phyloP scores from a whole-genome alignment of 1,139 yeast genomes.

The Dujonia santamariae region DNA sequence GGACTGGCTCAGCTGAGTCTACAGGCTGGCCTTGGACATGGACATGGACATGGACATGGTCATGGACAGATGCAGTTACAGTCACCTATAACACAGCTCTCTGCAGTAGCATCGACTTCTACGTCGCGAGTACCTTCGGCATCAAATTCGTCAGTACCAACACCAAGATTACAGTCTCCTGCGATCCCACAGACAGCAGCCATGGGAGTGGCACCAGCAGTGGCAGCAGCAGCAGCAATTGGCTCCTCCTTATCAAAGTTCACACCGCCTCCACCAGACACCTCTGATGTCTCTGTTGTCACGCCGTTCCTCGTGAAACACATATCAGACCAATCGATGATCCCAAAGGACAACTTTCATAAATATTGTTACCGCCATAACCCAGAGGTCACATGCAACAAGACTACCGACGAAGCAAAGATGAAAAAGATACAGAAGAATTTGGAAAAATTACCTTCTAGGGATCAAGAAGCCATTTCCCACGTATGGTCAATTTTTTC shows the following conservation, averaged over 20 bases:
- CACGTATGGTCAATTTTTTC: conserved; percentile 79
- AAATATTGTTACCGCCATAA: conserved; percentile 88
- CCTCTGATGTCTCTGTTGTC: conserved; percentile 30
- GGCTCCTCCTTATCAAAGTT: conserved; percentile 2
- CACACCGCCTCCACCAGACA: conserved; percentile 4
- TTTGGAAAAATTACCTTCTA: conserved; percentile 54
- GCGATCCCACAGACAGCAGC: too few relatives aligned
- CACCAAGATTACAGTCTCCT: background rate
- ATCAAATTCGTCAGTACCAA: background rate
- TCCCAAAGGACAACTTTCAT: conserved; percentile 51
- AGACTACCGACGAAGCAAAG: conserved; percentile 63
- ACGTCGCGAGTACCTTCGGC: too few relatives aligned
- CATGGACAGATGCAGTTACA: too few relatives aligned
- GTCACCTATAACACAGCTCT: too few relatives aligned
- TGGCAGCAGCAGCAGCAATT: background rate
- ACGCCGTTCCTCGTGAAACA: conserved; percentile 47
- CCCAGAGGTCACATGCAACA: conserved; percentile 75
- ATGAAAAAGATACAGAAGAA: conserved; percentile 61
- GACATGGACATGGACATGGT: too few relatives aligned
- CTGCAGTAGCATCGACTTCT: too few relatives aligned
- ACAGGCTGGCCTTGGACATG: too few relatives aligned
- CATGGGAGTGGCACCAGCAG: too few relatives aligned
- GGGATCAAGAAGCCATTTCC: conserved; percentile 68
- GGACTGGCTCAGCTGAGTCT: background rate
- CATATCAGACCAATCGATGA: conserved; percentile 38